Evolutionary conservation across 1,284 basidiomycete genomes (phyloP), one percentile per base, ranked within the genome.

Genomic region (Cryptococcus maquisensis): DNA sequence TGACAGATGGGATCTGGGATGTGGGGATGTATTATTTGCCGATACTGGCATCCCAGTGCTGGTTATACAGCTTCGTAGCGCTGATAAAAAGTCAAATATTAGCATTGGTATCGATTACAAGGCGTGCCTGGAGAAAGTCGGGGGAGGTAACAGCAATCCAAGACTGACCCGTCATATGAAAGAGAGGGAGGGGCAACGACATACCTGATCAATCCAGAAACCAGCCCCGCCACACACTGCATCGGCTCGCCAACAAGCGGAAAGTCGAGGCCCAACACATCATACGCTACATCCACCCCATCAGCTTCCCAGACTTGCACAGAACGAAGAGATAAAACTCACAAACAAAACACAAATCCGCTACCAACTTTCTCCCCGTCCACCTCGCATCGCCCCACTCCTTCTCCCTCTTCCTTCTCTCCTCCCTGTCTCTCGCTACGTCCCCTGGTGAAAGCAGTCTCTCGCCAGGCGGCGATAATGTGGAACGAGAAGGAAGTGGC

Each of bases 291-390:
- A 1, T 6, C 24, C 15, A 41, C 10, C n/a, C 38, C 21, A 8
- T 3, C 39, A 24, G 28, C 21, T 35, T 36, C 24, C 28, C 3
- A 18, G 2, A 8, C 35, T 24, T 41, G 9, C 32, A 23, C 9
- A 13, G 16, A 15, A 4, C 38, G 18, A 38, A 13, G 10, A 26
- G 6, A 45, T 5, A n/a, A 5, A 4, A 73, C 72, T 61, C 55
- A 74, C 72, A 70, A 39, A 72, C 69, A 57, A 74, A 74, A 23
- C 65, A 47, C 21, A 74, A 60, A 59, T 74, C 72, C 39, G 68
- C 64, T 24, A 70, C 39, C 21, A 68, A 62, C 55, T 74, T 74
- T 40, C 65, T 49, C 24, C 57, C 61, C n/a, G 64, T 63, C 67
- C 68, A 69, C 45, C 64, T 52, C 36, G 64, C 63, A 16, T 72